A percentile compares a stretch with the other conserved stretches of the same genome.
phyloP scores from a whole-genome alignment of 192 early-diverging fungal genomes.

The Spinellus fusiger region DNA sequence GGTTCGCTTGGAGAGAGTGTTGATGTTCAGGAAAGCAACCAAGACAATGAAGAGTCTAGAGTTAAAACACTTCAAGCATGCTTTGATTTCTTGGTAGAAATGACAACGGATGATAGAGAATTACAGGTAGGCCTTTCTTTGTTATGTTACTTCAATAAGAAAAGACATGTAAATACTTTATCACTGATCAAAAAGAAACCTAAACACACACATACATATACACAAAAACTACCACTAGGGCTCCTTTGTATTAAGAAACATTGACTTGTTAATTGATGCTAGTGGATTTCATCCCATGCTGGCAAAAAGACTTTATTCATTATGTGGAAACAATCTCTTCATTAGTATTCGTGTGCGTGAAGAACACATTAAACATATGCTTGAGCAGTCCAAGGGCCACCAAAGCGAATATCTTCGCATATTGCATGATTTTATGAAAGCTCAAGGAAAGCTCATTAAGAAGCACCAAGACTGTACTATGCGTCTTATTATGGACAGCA shows the following conservation, averaged over 20 bases:
- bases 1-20: background rate
- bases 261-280: constrained; percentile 14
- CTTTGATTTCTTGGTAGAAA: constrained; percentile 10
- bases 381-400: constrained; percentile 4
- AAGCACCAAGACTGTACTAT: constrained; percentile 14
- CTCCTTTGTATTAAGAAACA: constrained; percentile 12
- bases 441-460: constrained; percentile 11
- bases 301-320: background rate
- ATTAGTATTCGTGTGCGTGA: constrained; percentile 10
- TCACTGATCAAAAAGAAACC: background rate
- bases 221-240: too few relatives aligned
- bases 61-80: constrained; percentile 3
- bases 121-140: constrained; percentile 21
- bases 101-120: constrained; percentile 13
- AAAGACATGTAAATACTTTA: background rate
- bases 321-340: constrained; percentile 12
- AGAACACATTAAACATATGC: constrained; percentile 9
- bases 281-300: background rate
- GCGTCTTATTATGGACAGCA: constrained; percentile 16
- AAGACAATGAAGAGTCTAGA: background rate
- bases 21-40: background rate
- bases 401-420: constrained; percentile 13
- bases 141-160: too few relatives aligned
- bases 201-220: too few relatives aligned
- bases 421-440: constrained; percentile 18